These are phyloP conservation scores for Ceratocystis colombiana DNA, from an alignment of 2,329 filamentous ascomycete species.

Conservation along the genomic window DNA sequence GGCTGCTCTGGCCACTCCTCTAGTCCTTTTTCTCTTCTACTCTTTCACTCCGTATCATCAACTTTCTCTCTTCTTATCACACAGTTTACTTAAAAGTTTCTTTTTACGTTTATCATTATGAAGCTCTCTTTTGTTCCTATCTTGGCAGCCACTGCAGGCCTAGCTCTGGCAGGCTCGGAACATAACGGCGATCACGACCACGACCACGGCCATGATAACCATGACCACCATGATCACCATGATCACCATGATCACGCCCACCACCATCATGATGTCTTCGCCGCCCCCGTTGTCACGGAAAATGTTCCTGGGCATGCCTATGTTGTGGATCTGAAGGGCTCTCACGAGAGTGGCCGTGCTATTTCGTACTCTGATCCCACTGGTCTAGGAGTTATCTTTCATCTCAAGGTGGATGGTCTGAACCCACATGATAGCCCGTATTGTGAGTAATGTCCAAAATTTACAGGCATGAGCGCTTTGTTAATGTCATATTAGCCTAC, in stretches of 20 bases:
- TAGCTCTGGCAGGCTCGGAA: conserved; percentile 8
- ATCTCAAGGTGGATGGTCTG: conserved; percentile 20
- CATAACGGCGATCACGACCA: not conserved
- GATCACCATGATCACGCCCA: not conserved
- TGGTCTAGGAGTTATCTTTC: conserved; percentile 25
- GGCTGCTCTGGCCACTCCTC: not conserved
- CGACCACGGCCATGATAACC: not conserved
- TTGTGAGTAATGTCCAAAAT: conserved; percentile 11
- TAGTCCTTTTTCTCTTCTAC: not conserved
- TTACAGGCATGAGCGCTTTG: not conserved
- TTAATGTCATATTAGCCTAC: conserved; percentile 37
- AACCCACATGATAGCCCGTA: conserved; percentile 23
- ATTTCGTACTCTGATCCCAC: conserved; percentile 24
- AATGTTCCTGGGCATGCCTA: conserved; percentile 21
- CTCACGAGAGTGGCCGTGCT: conserved; percentile 14
- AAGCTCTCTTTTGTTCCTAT: conserved; percentile 18
- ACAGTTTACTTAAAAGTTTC: conserved; percentile 7
- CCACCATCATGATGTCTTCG: not conserved
- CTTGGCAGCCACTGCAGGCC: not conserved
- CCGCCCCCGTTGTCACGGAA: conserved; percentile 16
- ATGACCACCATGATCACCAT: not conserved
- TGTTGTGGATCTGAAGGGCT: conserved; percentile 21
- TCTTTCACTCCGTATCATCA: not conserved
- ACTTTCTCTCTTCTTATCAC: conserved; percentile 1
- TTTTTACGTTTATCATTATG: conserved; percentile 16